Percentiles rank a stretch among this genome's conserved stretches.
These are phyloP conservation scores for Xylaria sp. DNA, from an alignment of 2,329 filamentous ascomycete genomes.

Conservation along the genomic window DNA sequence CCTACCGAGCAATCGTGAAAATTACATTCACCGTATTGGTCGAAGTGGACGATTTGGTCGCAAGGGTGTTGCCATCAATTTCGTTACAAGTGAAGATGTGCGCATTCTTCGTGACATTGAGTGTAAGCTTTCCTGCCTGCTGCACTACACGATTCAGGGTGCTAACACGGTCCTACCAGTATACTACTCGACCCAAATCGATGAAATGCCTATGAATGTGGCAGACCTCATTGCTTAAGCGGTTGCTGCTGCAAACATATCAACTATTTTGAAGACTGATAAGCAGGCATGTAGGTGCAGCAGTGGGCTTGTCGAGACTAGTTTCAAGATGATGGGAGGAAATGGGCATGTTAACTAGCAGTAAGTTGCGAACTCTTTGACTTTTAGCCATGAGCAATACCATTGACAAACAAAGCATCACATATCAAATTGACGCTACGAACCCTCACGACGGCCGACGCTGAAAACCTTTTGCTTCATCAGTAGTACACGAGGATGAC, in stretches of 20 bases:
- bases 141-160: neutral
- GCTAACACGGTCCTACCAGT: constrained; percentile 53
- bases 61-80: constrained; percentile 99
- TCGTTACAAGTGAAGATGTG: constrained; percentile 97
- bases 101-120: constrained; percentile 97
- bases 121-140: constrained; percentile 58
- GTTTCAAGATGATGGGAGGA: constrained; percentile 37
- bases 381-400: neutral
- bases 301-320: neutral
- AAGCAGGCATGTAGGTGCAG: constrained; percentile 5
- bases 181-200: constrained; percentile 95
- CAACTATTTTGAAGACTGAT: constrained; percentile 8
- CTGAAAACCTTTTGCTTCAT: no score
- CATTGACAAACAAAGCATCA: constrained; percentile 26
- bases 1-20: constrained; percentile 96
- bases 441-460: neutral
- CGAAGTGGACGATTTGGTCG: constrained; percentile 93
- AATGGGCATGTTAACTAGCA: constrained; percentile 40
- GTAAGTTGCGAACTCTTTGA: constrained; percentile 29
- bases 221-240: constrained; percentile 62
- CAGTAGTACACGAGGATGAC: no score
- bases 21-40: constrained; percentile 99
- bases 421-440: constrained; percentile 19
- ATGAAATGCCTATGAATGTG: constrained; percentile 99
- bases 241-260: neutral